A percentile compares a stretch with the other conserved stretches of the same genome.
Conservation (phyloP, 176 grass and related monocot species). For the Musa itinerans region DNA sequence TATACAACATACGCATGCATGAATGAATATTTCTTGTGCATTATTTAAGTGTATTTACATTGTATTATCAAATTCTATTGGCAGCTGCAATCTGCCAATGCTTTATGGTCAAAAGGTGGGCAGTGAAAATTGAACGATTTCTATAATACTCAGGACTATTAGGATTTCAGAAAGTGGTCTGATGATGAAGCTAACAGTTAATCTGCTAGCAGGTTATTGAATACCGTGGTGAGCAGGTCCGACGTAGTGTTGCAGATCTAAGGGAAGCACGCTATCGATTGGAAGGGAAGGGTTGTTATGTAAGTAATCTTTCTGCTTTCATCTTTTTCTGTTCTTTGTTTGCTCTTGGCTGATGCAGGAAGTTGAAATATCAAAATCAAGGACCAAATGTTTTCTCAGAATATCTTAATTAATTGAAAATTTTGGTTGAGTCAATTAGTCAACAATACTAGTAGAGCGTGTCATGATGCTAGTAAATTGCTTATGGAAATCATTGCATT, state of each 20-base stretch:
- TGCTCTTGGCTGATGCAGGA: conserved; percentile 1
- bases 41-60: too few species aligned
- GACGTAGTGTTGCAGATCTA: conserved; percentile 82
- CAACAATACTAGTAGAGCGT: background rate
- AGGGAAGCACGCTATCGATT: conserved; percentile 63
- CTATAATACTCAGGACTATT: background rate
- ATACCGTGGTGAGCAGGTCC: conserved; percentile 92
- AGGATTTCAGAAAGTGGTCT: background rate
- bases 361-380: background rate
- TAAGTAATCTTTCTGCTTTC: conserved; percentile 36
- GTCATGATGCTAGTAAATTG: background rate
- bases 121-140: background rate
- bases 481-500: background rate
- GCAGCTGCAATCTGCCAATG: too few species aligned
- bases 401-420: background rate
- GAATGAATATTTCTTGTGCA: too few species aligned
- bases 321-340: background rate
- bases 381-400: background rate
- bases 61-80: too few species aligned
- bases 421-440: background rate
- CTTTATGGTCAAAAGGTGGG: background rate
- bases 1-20: too few species aligned
- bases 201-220: conserved; percentile 62
- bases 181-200: conserved; percentile 1
- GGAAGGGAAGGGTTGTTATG: conserved; percentile 98